A percentile compares a stretch with the other conserved stretches of the same genome.
phyloP scores from a whole-genome alignment of 1,284 basidiomycete species.

The Tylopilus sp. region DNA sequence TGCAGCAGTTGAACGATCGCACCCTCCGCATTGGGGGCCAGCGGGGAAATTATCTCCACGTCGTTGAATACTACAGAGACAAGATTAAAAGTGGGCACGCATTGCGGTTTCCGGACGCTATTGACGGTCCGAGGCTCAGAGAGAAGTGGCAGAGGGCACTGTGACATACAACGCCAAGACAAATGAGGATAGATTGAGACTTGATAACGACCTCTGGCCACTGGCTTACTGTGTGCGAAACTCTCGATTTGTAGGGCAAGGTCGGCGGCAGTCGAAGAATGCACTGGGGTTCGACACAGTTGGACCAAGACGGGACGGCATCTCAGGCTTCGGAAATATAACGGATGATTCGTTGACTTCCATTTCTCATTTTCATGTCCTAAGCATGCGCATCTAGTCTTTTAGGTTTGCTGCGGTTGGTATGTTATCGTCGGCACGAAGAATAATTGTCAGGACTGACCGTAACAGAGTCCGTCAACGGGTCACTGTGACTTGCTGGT shows the following conservation, averaged over 20 bases:
- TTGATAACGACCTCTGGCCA: conserved; percentile 19
- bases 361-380: neutral
- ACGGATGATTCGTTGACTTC: neutral
- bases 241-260: conserved; percentile 18
- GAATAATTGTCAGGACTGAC: neutral
- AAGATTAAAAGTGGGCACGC: conserved; percentile 6
- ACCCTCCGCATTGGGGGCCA: conserved; percentile 35
- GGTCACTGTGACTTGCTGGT: neutral
- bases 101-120: conserved; percentile 9
- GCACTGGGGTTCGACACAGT: neutral
- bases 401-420: neutral
- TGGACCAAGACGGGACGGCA: neutral
- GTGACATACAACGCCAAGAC: conserved; percentile 12
- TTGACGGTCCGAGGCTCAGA: conserved; percentile 15
- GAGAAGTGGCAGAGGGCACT: conserved; percentile 11
- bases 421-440: neutral
- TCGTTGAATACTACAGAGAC: conserved; percentile 12
- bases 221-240: conserved; percentile 18
- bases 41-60: conserved; percentile 13
- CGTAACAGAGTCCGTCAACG: too few relatives aligned
- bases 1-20: conserved; percentile 22
- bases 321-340: too few relatives aligned
- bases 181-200: conserved; percentile 7
- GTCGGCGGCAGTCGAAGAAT: neutral
- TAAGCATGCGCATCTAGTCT: neutral